Percentiles rank a stretch among this genome's conserved stretches.
phyloP scores from a whole-genome alignment of 2,329 filamentous ascomycete species.

The Fusarium bactridioides region DNA sequence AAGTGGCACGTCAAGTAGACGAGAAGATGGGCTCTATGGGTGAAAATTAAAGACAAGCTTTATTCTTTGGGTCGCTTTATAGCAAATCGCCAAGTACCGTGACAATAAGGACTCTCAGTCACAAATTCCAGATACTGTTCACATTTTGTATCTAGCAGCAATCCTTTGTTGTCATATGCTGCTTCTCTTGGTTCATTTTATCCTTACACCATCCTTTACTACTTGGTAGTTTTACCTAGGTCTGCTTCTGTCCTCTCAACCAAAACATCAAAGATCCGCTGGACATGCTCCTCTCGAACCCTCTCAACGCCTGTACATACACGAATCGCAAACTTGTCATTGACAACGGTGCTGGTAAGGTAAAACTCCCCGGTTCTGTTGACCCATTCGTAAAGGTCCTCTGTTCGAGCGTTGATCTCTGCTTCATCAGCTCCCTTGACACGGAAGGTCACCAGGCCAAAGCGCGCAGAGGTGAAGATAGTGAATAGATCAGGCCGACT shows the following conservation, averaged over 20 bases:
- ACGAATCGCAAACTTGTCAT: slow-evolving; percentile 78
- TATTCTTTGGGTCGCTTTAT: rapidly evolving
- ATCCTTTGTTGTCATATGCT: rapidly evolving
- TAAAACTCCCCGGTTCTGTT: slow-evolving; percentile 81
- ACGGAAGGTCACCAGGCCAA: slow-evolving; percentile 80
- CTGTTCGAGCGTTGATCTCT: slow-evolving; percentile 72
- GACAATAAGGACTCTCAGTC: rapidly evolving
- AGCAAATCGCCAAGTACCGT: rapidly evolving
- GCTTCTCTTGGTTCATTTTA: rapidly evolving
- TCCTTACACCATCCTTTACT: rapidly evolving
- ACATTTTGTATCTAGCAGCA: too few species aligned
- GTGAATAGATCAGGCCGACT: slow-evolving; percentile 74
- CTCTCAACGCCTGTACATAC: slow-evolving; percentile 76
- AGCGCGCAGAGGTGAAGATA: slow-evolving; percentile 76
- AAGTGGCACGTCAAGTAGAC: neutral
- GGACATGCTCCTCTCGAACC: slow-evolving; percentile 75
- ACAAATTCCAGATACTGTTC: too few species aligned
- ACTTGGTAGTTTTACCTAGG: rapidly evolving
- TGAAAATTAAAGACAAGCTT: too few species aligned
- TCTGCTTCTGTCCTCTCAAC: slow-evolving; percentile 65
- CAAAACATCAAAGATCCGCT: slow-evolving; percentile 77
- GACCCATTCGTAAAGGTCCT: slow-evolving; percentile 76
- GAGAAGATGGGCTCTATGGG: neutral
- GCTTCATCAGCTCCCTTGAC: slow-evolving; percentile 57
- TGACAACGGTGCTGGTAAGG: slow-evolving; percentile 79